phyloP scores from a whole-genome alignment of 768 basidiomycete genomes.

The Sarcomyxa edulis region DNA sequence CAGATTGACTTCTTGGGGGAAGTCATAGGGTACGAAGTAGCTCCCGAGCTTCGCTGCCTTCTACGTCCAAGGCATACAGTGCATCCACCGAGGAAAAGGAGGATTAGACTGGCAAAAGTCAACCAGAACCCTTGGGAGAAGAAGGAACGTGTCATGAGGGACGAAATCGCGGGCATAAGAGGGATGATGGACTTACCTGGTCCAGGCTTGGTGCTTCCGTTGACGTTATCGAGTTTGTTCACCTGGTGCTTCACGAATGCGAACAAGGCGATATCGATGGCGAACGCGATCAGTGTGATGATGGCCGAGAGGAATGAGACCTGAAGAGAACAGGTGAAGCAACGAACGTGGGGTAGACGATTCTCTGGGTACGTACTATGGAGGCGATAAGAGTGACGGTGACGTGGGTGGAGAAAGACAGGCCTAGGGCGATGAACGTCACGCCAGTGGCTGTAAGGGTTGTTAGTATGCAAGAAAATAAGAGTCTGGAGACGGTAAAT shows the following conservation, averaged over 20 bases:
- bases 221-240: constrained; percentile 37
- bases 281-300: constrained; percentile 67
- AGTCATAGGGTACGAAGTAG: constrained; percentile 27
- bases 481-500: constrained; percentile 16
- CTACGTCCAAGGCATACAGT: constrained; percentile 69
- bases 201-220: constrained; percentile 47
- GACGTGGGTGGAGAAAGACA: constrained; percentile 54
- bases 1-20: constrained; percentile 9
- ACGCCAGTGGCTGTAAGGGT: constrained; percentile 39
- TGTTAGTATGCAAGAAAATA: background rate
- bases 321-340: too few species aligned
- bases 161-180: constrained; percentile 2
- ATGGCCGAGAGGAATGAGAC: constrained; percentile 67
- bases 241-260: constrained; percentile 56
- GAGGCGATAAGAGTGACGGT: constrained; percentile 60
- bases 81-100: constrained; percentile 60
- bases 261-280: constrained; percentile 72
- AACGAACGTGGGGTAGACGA: too few species aligned
- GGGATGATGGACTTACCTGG: constrained; percentile 43
- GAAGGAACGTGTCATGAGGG: constrained; percentile 4
- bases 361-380: too few species aligned
- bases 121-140: constrained; percentile 61
- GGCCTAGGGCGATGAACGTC: constrained; percentile 57
- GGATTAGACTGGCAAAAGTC: constrained; percentile 60
- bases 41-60: constrained; percentile 43